Percentiles rank a stretch among this genome's conserved stretches.
Evolutionary conservation across 2,329 filamentous ascomycete species (phyloP).

Genomic region (Colletotrichum tofieldiae): DNA sequence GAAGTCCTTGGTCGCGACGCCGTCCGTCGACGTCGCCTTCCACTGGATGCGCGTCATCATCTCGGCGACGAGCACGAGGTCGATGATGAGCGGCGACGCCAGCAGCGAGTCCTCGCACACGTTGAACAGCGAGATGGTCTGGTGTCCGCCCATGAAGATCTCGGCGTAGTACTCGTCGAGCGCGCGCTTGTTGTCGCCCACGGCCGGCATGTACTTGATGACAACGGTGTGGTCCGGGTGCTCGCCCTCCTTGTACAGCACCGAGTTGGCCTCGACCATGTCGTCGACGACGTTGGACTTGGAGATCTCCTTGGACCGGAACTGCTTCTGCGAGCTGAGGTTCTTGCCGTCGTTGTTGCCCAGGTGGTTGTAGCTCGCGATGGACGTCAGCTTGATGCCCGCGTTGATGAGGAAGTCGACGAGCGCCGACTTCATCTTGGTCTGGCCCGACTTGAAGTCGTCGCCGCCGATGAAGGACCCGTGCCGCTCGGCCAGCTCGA

Average conservation of each 20-base stretch:
- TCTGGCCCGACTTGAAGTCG: conserved; percentile 99
- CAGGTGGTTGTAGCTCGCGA: conserved; percentile 99
- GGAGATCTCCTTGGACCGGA: conserved; percentile 99
- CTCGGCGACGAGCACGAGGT: conserved; percentile 92
- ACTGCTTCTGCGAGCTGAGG: conserved; percentile 96
- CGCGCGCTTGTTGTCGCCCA: conserved; percentile 98
- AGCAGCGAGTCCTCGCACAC: conserved; percentile 98
- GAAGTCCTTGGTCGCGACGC: conserved; percentile 75
- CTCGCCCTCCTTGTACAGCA: conserved; percentile 92
- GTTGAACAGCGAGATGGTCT: conserved; percentile 98
- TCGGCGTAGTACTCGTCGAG: conserved; percentile 99
- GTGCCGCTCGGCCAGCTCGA: conserved; percentile 90
- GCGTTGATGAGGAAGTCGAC: conserved; percentile 99
- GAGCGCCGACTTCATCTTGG: conserved; percentile 99
- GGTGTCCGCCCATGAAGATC: conserved; percentile 98
- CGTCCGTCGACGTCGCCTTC: conserved; percentile 74
- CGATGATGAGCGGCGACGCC: conserved; percentile 96
- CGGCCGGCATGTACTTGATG: conserved; percentile 99
- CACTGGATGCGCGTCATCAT: conserved; percentile 99
- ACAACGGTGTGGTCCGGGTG: conserved; percentile 98
- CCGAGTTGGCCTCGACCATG: conserved; percentile 96
- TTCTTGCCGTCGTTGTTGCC: conserved; percentile 99
- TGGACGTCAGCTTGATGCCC: conserved; percentile 98
- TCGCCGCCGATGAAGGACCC: conserved; percentile 95
- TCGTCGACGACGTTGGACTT: conserved; percentile 99